Evolutionary conservation across 306 rosid species (phyloP), one percentile per base, ranked within the genome.

Genomic region (Corylus avellana): DNA sequence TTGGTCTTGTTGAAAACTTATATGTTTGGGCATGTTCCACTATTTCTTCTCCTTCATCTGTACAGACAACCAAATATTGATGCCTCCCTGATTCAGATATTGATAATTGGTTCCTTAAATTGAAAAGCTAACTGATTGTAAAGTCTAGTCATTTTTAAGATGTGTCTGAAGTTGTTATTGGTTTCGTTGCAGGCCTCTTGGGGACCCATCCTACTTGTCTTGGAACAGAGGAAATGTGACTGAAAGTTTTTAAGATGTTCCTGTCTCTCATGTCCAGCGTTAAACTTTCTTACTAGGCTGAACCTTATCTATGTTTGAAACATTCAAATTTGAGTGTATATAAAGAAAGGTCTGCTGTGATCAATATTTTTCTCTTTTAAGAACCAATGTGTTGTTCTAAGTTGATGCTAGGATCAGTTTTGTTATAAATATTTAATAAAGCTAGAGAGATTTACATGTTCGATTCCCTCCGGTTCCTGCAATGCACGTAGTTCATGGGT

Each of bases 201-300:
- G 94, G 48, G 98, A 94, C 84, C 93, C 96, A 66, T 84, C 96
- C 39, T 94, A 87, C 88, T 85, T 92, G 87, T 90, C 97, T 63
- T 94, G 98, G 98, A 92, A 94, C 88, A 90, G 57, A 83, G 83
- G 81, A 80, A 58, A 50, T 32, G n/a, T 44, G 16, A 81, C 59
- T 44, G 86, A 77, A 81, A 78, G 47, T 66, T 71, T 71, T 75
- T 67, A 50, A 68, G 66, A 25, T 22, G n/a, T 68, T 51, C 25
- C 50, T 9, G 13, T 37, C 50, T 1, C 72, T 35, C 20, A 13
- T 67, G 22, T 22, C 44, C 37, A 29, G 69, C 64, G 25, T 18
- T 71, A 79, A 67, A 49, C 56, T 67, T 53, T 64, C 5, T 75
- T 59, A 29, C 50, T 66, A 51, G 49, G 63, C 57, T 7, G 78